phyloP scores from a whole-genome alignment of 352 stramenopile genomes.

The Pythium dissotocum region DNA sequence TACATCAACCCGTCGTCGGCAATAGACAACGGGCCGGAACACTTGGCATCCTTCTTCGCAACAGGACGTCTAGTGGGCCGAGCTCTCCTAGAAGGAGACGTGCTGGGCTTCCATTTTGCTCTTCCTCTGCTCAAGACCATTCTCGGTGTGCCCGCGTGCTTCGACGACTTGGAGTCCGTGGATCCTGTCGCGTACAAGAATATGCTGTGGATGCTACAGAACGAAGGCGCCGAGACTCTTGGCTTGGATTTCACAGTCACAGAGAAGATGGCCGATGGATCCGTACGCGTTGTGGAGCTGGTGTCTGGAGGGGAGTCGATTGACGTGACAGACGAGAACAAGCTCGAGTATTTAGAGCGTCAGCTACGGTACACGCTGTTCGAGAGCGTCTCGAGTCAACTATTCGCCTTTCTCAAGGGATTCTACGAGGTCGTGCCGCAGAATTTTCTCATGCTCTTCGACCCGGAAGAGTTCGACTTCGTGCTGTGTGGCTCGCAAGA shows the following conservation, averaged over 20 bases:
- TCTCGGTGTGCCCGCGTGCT: conserved; percentile 92
- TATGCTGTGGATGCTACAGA: conserved; percentile 51
- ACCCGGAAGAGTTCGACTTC: conserved; percentile 97
- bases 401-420: conserved; percentile 83
- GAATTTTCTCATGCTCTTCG: conserved; percentile 94
- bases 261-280: conserved; percentile 5
- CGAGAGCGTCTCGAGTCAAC: conserved; percentile 56
- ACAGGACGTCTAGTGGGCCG: conserved; percentile 58
- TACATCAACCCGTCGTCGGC: conserved; percentile 66
- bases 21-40: conserved; percentile 64
- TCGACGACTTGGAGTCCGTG: conserved; percentile 92
- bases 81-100: conserved; percentile 87
- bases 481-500: conserved; percentile 94
- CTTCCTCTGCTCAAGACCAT: conserved; percentile 97
- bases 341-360: conserved; percentile 92
- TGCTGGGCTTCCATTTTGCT: conserved; percentile 95
- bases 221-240: conserved; percentile 41
- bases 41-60: conserved; percentile 70
- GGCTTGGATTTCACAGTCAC: conserved; percentile 47
- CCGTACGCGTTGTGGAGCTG: conserved; percentile 17
- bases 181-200: conserved; percentile 59
- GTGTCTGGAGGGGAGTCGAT: conserved; percentile 38
- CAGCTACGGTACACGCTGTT: conserved; percentile 65
- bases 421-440: conserved; percentile 97
- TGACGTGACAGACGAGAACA: conserved; percentile 93